Base-by-base conservation (phyloP, 108 stramenopile species). In the Skeletonema grethae region DNA sequence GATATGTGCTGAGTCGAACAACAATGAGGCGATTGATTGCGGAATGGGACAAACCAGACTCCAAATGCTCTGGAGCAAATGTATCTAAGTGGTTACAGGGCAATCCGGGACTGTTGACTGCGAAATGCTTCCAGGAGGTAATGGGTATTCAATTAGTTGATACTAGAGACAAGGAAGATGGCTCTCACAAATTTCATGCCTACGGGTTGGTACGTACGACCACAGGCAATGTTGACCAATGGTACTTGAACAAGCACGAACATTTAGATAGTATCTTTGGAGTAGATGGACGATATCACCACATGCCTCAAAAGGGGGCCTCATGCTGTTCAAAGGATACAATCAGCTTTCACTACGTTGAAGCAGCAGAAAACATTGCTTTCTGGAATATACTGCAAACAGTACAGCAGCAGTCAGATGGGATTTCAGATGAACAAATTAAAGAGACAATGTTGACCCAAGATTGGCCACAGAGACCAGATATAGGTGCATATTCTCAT, bases 291-390 rank as follows among this genome's bases (percentile, higher is more conserved):
- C 71, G 83, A 9, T 85, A 85, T 69, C 80, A 82, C 60, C 80
- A 77, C 29, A 72, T 57, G 30, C 74, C 85, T 3, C 73, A 85
- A 32, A 29, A 43, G 20, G 90, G 90, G 31, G 65, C 45, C 3
- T 75, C 80, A 36, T 93, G 92, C 69, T 93, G 92, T 68, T 87
- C 95, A 4, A 61, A 58, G 2, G 75, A 83, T 32, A 90, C 91
- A n/a, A 68, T 91, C 11, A 91, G 89, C 57, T 96, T 96, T 82
- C 95, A 96, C 67, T 96, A 96, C 70, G 95, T 96, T 13, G 95
- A 96, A 69, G 81, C 76, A 50, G 59, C 35, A 41, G 95, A 96
- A 85, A 77, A 85, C 0, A 50, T 57, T 48, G 92, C 91, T 30
- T 69, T 95, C 2, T 92, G 85, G 82, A 73, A 86, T 10, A 85